A percentile compares a stretch with the other conserved stretches of the same genome.
phyloP scores from a whole-genome alignment of 176 grass and related monocot genomes.

The Oryza meyeriana region DNA sequence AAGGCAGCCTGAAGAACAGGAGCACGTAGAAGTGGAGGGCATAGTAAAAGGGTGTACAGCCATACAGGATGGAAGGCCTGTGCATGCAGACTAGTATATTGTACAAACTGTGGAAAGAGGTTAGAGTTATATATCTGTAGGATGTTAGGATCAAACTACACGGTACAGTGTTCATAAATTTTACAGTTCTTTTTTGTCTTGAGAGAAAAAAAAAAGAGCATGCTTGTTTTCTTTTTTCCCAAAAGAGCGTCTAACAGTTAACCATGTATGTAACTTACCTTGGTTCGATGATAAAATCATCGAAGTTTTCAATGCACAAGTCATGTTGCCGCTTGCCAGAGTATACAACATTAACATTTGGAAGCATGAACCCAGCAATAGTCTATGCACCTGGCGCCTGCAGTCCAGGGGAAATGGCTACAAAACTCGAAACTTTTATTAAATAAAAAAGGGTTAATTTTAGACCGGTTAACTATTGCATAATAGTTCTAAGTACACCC shows the following conservation, averaged over 20 bases:
- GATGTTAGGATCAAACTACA: not conserved
- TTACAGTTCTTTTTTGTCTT: slow-evolving; percentile 1
- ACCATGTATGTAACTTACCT: not conserved
- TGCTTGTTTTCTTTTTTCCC: not conserved
- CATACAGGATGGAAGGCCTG: not conserved
- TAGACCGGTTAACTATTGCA: too few species aligned
- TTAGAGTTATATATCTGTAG: not conserved
- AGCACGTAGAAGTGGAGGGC: not conserved
- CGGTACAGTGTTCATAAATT: slow-evolving; percentile 20
- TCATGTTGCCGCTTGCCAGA: too few species aligned
- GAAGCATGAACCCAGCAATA: too few species aligned
- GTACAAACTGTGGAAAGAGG: not conserved
- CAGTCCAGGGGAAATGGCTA: too few species aligned
- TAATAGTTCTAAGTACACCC: too few species aligned
- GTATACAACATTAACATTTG: too few species aligned
- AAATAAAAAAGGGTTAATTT: too few species aligned
- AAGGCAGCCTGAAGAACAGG: slow-evolving; percentile 36
- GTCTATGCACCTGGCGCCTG: too few species aligned
- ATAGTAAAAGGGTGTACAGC: not conserved
- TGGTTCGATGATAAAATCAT: not conserved
- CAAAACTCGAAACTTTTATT: too few species aligned
- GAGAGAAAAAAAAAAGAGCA: not conserved
- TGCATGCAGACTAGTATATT: slow-evolving; percentile 9
- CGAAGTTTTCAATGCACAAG: not conserved
- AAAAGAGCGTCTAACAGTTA: not conserved